These are phyloP conservation scores for Colletotrichum lupini DNA, from an alignment of 2,329 filamentous ascomycete species.

Conservation along the genomic window DNA sequence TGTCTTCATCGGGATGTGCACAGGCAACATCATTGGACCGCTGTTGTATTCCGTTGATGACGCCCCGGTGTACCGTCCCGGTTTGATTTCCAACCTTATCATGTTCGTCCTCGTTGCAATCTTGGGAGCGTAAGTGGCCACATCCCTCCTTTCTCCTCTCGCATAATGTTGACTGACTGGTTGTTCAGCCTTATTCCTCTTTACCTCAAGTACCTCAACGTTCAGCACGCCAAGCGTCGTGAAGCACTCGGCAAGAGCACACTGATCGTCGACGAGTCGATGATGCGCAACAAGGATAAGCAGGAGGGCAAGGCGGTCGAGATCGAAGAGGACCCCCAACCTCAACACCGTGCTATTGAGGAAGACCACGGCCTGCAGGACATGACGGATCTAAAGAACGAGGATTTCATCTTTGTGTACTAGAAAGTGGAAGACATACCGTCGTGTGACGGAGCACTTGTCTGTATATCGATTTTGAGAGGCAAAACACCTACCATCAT, in stretches of 20 bases:
- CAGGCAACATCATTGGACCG: conserved; percentile 75
- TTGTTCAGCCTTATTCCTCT: conserved; percentile 43
- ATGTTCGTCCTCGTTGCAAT: conserved; percentile 70
- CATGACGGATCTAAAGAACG: conserved; percentile 67
- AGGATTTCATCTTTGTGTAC: conserved; percentile 70
- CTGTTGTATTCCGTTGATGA: conserved; percentile 71
- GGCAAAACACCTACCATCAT: too few relatives aligned
- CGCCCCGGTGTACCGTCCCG: conserved; percentile 65
- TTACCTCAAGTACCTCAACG: conserved; percentile 66
- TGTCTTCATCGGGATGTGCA: conserved; percentile 73
- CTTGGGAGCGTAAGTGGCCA: conserved; percentile 43
- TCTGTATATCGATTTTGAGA: too few relatives aligned
- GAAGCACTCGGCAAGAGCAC: conserved; percentile 66
- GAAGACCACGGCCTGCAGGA: conserved; percentile 59
- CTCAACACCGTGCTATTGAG: conserved; percentile 39
- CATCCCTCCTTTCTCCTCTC: fast-evolving
- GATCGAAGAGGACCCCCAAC: conserved; percentile 36
- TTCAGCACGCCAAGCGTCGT: conserved; percentile 62
- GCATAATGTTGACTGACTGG: background rate
- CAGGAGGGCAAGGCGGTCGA: conserved; percentile 39
- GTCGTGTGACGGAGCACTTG: too few relatives aligned
- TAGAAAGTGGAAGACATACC: conserved; percentile 22
- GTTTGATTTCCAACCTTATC: conserved; percentile 68
- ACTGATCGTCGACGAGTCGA: conserved; percentile 26
- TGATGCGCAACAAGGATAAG: conserved; percentile 30